A percentile compares a stretch with the other conserved stretches of the same genome.
These are phyloP conservation scores for Phoma sp. DNA, from an alignment of 2,329 filamentous ascomycete species.

Conservation along the genomic window DNA sequence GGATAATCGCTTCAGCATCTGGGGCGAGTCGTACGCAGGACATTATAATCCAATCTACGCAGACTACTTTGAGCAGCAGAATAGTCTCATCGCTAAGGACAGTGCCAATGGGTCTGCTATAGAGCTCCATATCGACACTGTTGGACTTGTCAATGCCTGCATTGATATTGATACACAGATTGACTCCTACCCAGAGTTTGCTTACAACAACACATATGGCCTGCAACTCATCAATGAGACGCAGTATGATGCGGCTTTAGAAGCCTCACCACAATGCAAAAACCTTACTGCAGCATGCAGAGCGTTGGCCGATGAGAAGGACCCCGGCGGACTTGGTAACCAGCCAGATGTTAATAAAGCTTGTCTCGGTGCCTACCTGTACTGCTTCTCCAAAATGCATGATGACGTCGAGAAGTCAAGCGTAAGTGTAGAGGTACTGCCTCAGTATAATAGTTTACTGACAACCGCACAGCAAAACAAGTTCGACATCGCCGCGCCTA, in stretches of 20 bases:
- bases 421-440: constrained; percentile 14
- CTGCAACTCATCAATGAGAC: constrained; percentile 55
- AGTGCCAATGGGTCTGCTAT: constrained; percentile 40
- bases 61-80: constrained; percentile 61
- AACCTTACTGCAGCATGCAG: constrained; percentile 30
- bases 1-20: constrained; percentile 32
- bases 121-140: constrained; percentile 52
- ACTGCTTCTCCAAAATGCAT: constrained; percentile 58
- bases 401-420: constrained; percentile 44
- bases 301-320: not conserved
- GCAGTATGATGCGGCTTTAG: not conserved
- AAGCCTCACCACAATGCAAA: constrained; percentile 1
- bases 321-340: constrained; percentile 47
- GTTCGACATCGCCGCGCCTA: constrained; percentile 34
- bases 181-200: constrained; percentile 55
- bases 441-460: too few species aligned
- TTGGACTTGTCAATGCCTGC: constrained; percentile 54
- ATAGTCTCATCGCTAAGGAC: constrained; percentile 53
- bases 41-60: constrained; percentile 62
- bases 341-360: constrained; percentile 47
- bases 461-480: constrained; percentile 10
- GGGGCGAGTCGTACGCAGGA: constrained; percentile 59
- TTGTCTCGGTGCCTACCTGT: constrained; percentile 60
- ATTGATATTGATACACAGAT: constrained; percentile 56
- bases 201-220: constrained; percentile 65